Conservation (phyloP, 176 grass and related monocot genomes). For the Triticum turgidum region DNA sequence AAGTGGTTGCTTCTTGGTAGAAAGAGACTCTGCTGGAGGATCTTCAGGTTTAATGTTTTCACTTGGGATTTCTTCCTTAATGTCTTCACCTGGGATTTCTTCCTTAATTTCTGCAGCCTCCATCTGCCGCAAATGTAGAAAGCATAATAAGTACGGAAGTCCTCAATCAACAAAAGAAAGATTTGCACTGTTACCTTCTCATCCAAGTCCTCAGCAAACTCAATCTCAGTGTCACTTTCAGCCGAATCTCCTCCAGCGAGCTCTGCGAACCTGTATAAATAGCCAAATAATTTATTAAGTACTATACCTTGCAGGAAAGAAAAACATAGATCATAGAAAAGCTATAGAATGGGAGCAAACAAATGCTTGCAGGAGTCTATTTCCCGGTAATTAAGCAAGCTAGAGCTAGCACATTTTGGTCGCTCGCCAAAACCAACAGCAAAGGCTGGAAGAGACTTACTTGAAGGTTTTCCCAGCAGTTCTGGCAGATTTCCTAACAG, state of each 20-base stretch:
- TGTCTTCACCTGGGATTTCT: background rate
- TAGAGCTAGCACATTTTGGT: background rate
- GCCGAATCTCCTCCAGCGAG: constrained; percentile 54
- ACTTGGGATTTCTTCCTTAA: constrained; percentile 38
- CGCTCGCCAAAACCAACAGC: background rate
- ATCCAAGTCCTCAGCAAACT: constrained; percentile 36
- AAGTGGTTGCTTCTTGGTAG: constrained; percentile 55
- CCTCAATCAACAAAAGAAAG: constrained; percentile 5
- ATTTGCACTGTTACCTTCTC: constrained; percentile 32
- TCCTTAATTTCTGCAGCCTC: background rate
- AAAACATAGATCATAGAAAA: background rate
- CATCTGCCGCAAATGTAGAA: constrained; percentile 27
- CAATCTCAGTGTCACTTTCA: constrained; percentile 49
- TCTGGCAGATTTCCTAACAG: constrained; percentile 76
- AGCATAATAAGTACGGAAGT: background rate
- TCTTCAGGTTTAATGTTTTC: constrained; percentile 40
- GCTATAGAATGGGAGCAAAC: background rate
- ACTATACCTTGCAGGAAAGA: background rate
- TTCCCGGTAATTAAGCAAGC: background rate
- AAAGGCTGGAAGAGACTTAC: constrained; percentile 33
- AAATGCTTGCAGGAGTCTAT: background rate
- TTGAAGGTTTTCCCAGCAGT: constrained; percentile 58
- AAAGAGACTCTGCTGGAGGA: constrained; percentile 25
- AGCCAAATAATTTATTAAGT: constrained; percentile 13
- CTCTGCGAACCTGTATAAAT: constrained; percentile 60